A percentile compares a stretch with the other conserved stretches of the same genome.
phyloP scores from a whole-genome alignment of 768 basidiomycete species.

The Mycena metata region DNA sequence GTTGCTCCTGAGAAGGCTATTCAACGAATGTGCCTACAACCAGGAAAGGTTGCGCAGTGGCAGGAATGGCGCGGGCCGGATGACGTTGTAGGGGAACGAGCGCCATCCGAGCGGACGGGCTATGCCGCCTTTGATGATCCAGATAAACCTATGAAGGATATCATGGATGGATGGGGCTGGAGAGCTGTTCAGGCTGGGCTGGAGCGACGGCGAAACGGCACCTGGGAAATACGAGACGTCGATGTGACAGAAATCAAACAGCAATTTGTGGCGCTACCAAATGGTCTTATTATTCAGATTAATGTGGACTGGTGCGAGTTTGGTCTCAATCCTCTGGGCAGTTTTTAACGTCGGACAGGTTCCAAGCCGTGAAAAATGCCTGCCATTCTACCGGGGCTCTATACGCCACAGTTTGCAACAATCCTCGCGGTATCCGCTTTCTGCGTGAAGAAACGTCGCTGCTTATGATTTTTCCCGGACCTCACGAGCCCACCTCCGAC shows the following conservation, averaged over 20 bases:
- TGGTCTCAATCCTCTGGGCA: background rate
- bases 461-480: constrained; percentile 41
- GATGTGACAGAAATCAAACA: background rate
- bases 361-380: constrained; percentile 34
- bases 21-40: constrained; percentile 36
- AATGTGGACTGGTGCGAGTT: background rate
- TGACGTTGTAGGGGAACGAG: constrained; percentile 33
- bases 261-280: background rate
- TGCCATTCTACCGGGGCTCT: constrained; percentile 44
- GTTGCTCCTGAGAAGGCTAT: constrained; percentile 6
- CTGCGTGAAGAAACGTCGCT: constrained; percentile 42
- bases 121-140: constrained; percentile 26
- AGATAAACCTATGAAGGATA: too few relatives aligned
- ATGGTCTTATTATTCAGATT: background rate
- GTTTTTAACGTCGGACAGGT: constrained; percentile 28
- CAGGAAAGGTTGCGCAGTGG: constrained; percentile 43
- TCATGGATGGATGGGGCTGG: constrained; percentile 45
- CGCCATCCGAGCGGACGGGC: constrained; percentile 30
- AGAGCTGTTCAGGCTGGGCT: constrained; percentile 24
- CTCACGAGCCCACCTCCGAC: constrained; percentile 38
- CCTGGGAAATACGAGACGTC: background rate
- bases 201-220: background rate
- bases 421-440: constrained; percentile 37
- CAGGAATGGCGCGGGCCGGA: constrained; percentile 41
- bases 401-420: constrained; percentile 42